These are phyloP conservation scores for Diaporthe sp. DNA, from an alignment of 2,329 filamentous ascomycete genomes.

Conservation along the genomic window DNA sequence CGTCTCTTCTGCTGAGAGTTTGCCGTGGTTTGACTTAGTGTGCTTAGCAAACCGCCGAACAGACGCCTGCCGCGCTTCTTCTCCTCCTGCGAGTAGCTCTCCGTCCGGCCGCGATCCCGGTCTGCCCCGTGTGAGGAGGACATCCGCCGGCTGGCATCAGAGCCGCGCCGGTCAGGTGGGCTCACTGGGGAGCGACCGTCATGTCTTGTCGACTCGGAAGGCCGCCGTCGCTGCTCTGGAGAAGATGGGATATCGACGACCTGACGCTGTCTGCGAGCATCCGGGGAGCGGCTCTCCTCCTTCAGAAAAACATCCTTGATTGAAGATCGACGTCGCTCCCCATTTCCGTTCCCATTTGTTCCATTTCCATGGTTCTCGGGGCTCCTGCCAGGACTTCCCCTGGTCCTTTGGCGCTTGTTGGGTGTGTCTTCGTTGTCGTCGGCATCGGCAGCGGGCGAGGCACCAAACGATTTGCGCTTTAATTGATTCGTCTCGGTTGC, in stretches of 20 bases:
- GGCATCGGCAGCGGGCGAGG: slow-evolving; percentile 25
- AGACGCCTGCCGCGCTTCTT: slow-evolving; percentile 86
- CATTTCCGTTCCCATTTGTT: not conserved
- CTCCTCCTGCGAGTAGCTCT: slow-evolving; percentile 74
- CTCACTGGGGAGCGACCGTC: slow-evolving; percentile 16
- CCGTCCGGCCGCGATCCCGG: slow-evolving; percentile 50
- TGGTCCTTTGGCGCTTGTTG: slow-evolving; percentile 33
- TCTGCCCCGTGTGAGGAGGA: slow-evolving; percentile 14
- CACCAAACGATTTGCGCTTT: slow-evolving; percentile 37
- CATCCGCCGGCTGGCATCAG: slow-evolving; percentile 36
- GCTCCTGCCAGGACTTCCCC: not conserved
- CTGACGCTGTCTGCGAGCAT: not conserved
- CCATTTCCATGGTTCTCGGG: not conserved
- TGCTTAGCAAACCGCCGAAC: slow-evolving; percentile 85
- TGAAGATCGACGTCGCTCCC: not conserved
- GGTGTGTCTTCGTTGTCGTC: slow-evolving; percentile 28
- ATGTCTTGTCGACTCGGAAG: not conserved
- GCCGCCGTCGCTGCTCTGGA: slow-evolving; percentile 19
- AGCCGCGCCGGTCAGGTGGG: slow-evolving; percentile 31
- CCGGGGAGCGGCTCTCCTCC: not conserved
- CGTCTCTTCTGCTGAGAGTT: slow-evolving; percentile 76
- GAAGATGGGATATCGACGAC: not conserved
- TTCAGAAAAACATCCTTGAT: not conserved
- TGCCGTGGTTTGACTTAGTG: slow-evolving; percentile 79
- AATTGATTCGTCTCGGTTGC: slow-evolving; percentile 30